Evolutionary conservation across 179 eudicot species (phyloP), one percentile per base, ranked within the genome.

Genomic region (Silene coronaria): DNA sequence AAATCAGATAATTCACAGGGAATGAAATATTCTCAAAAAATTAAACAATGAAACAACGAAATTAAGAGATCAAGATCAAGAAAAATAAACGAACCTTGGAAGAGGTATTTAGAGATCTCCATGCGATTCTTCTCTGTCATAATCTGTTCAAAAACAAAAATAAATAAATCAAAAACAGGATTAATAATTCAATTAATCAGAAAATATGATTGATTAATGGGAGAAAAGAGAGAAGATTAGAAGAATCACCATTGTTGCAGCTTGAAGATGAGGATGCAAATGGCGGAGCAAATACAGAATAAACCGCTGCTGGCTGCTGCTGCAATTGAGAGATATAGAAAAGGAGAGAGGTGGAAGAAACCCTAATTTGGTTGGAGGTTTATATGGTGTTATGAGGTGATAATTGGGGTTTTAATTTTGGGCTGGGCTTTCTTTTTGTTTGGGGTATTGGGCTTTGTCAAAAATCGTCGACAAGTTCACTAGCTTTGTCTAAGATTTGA

Each of bases 101-200:
- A 93, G 84, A 93, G 88, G 87, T 91, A 93, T 60, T 93, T 93
- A 85, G 84, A 81, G 83, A 93, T 93, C 83, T 91, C 98, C 83
- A 84, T 84, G 61, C 98, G 85, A 70, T 93, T 93, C 93, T 91
- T 91, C 89, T 93, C 98, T 2, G 98, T 26, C 55, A 93, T 93
- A 78, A 93, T 91, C 98, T 93, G 87, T 1, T 0, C 28, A 71
- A 13, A 8, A 6, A 23, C 55, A 72, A 36, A 67, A 17, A 16
- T 8, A 17, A 71, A 28, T 2, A 36, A 3, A 63, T 24, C 24
- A 2, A 72, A 23, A 58, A 55, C 16, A 36, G 55, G 21, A 75
- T 74, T 3, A 74, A 22, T 1, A 68, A 24, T 36, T 46, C 34
- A 0, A 28, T 46, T 45, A 24, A 45, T n/a, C 3, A 68, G 1